Conservation (phyloP, 345 rosid species). For the Linum tenue region DNA sequence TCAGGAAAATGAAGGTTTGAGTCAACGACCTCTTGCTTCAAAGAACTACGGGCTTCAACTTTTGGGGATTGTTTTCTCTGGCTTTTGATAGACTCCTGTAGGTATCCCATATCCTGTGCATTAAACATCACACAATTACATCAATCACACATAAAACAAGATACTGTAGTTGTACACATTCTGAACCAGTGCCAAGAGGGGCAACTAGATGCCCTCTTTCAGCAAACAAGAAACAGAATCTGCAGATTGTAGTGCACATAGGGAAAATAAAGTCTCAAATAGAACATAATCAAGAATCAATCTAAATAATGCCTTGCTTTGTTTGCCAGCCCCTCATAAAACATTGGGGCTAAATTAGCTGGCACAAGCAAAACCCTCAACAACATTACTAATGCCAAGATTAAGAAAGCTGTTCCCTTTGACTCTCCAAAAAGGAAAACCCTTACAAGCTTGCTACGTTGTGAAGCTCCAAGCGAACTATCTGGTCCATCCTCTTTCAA, state of each 20-base stretch:
- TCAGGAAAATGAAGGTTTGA: conserved; percentile 7
- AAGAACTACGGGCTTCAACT: conserved; percentile 41
- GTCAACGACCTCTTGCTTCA: conserved; percentile 76
- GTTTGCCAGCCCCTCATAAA: conserved; percentile 10
- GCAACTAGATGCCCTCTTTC: too few species aligned
- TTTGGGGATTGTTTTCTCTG: conserved; percentile 35
- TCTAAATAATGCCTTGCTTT: conserved; percentile 11
- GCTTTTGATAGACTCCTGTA: conserved; percentile 30
- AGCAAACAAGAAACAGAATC: neutral
- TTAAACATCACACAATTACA: conserved; percentile 14
- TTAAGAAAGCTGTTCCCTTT: too few species aligned
- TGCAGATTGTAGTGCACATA: too few species aligned
- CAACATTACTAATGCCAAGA: too few species aligned
- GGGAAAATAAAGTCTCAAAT: too few species aligned
- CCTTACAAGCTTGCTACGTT: conserved; percentile 54
- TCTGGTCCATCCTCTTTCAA: conserved; percentile 36
- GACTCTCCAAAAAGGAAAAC: conserved; percentile 12
- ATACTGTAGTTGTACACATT: too few species aligned
- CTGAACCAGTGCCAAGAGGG: too few species aligned
- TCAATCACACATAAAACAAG: neutral
- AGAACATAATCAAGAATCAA: too few species aligned
- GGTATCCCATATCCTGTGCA: conserved; percentile 52
- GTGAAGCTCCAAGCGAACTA: conserved; percentile 42
- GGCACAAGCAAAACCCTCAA: too few species aligned
- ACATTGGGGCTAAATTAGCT: too few species aligned